These are phyloP conservation scores for Saccharomyces kudriavzevii DNA, from an alignment of 805 yeast species.

Conservation along the genomic window DNA sequence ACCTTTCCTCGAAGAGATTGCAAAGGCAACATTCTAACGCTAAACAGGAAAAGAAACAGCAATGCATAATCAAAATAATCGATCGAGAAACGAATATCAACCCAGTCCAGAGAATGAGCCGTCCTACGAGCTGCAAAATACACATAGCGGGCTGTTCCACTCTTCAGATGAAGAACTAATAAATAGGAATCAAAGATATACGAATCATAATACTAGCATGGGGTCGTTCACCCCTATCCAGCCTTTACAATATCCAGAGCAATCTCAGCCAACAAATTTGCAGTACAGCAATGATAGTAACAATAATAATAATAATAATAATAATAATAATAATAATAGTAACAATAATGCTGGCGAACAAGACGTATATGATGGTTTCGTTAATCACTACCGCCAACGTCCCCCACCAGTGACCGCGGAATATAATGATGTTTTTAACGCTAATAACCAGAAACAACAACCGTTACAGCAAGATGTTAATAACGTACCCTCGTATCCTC, in stretches of 20 bases:
- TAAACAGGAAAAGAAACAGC: neutral
- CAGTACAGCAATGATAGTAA: neutral
- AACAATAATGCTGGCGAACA: neutral
- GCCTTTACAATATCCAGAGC: conserved; percentile 3
- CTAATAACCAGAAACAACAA: conserved; percentile 1
- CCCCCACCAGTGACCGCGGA: conserved; percentile 12
- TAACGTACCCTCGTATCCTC: conserved; percentile 5
- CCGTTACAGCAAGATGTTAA: neutral
- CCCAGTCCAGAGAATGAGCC: neutral
- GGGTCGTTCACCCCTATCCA: conserved; percentile 3
- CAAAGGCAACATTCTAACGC: neutral
- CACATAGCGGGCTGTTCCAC: neutral
- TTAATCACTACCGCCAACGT: conserved; percentile 12
- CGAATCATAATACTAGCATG: neutral
- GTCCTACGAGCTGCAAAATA: neutral
- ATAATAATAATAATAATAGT: neutral
- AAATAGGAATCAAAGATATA: neutral
- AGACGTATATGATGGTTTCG: conserved; percentile 14
- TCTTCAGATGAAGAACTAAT: neutral
- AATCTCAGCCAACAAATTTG: neutral
- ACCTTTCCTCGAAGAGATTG: neutral
- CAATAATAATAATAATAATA: neutral
- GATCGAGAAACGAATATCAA: neutral
- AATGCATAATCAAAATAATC: neutral
- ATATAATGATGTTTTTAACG: conserved; percentile 17